phyloP scores from a whole-genome alignment of 2,329 filamentous ascomycete species.

The Aplosporella prunicola region DNA sequence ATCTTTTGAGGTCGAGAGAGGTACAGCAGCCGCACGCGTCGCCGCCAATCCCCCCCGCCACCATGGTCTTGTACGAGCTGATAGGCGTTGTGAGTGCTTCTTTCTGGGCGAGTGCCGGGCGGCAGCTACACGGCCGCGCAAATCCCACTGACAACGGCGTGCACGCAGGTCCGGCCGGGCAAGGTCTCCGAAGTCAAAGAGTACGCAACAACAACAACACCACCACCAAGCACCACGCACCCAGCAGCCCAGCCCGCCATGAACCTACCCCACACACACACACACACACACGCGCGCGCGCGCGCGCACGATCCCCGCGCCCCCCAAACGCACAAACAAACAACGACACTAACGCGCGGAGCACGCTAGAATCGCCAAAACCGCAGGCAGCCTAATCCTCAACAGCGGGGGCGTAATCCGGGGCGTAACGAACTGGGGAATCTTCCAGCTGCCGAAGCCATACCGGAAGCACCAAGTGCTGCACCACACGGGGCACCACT shows the following conservation, averaged over 20 bases:
- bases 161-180: conserved; percentile 76
- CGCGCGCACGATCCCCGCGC: no score
- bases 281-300: no score
- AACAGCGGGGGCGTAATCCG: conserved; percentile 79
- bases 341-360: conserved; percentile 9
- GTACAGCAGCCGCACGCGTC: no score
- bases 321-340: background rate
- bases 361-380: conserved; percentile 89
- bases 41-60: conserved; percentile 1
- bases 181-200: conserved; percentile 89
- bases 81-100: conserved; percentile 71
- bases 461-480: conserved; percentile 71
- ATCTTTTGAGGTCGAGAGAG: no score
- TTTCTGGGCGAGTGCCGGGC: no score
- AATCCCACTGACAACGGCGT: no score
- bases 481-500: conserved; percentile 86
- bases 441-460: conserved; percentile 75
- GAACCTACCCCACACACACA: no score
- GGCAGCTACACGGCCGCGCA: no score
- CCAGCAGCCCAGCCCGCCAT: no score
- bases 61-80: conserved; percentile 86
- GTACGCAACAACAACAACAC: conserved; percentile 49
- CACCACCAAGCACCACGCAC: background rate
- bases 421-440: conserved; percentile 90
- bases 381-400: conserved; percentile 74